Base-by-base conservation (phyloP, 208 protist genomes). In the Herpetomonas tarakana region DNA sequence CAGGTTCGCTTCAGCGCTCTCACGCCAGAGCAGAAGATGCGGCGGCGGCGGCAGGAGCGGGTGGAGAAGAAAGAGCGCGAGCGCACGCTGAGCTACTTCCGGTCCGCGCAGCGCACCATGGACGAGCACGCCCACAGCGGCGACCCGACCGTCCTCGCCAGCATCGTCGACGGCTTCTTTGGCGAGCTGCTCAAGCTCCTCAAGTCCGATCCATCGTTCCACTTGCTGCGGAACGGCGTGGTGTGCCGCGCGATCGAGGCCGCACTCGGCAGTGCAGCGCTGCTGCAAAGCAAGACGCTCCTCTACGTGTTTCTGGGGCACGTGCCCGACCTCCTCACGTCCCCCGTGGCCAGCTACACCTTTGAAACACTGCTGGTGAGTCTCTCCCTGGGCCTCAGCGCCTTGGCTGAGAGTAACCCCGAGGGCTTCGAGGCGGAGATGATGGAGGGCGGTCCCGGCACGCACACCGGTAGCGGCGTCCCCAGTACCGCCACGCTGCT, bases 101-200 rank as follows among this genome's bases (percentile, higher is more conserved):
- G 55, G 54, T 90, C 86, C 14, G 83, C 91, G 12, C 77, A 96
- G 51, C 65, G 76, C 12, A 78, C 78, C 1, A 61, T 96, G 18
- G 80, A 84, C 6, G 83, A 91, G 45, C 74, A 82, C 29, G 51
- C 70, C 46, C 73, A 73, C 44, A 62, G 58, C 63, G 80, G 73
- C 19, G 86, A 92, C 59, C 60, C 80, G 2, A 70, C 52, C 12
- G 69, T 68, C 22, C 58, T 92, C 26, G 74, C 74, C 52, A 66
- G 72, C 54, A 80, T 93, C 35, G 80, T 96, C 7, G 90, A 96
- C 52, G 85, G 90, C 41, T 92, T 96, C 65, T 93, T 96, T 70
- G 78, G 81, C 1, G 86, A 96, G 59, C 72, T 96, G 28, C 71
- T 93, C 44, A 93, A 90, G 71, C 68, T 91, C 52, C 77, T 96